Evolutionary conservation across 176 grass and related monocot genomes (phyloP).

Genomic region (Stipa capillata): DNA sequence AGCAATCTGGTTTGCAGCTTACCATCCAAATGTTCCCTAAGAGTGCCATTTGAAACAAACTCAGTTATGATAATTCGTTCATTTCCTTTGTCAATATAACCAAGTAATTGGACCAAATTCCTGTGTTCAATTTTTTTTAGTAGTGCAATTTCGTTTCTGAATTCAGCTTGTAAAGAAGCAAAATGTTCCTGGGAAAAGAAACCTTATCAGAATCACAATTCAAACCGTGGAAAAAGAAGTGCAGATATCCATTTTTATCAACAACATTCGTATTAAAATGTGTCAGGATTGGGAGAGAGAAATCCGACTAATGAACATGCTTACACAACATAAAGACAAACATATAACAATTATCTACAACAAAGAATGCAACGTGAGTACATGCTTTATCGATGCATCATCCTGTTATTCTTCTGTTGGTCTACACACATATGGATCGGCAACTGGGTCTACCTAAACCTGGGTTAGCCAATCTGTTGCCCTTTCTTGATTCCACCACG

Average conservation of each 20-base stretch:
- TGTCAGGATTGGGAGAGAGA: background rate
- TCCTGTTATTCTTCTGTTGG: background rate
- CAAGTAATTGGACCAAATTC: constrained; percentile 84
- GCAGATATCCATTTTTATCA: background rate
- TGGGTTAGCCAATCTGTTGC: constrained; percentile 3
- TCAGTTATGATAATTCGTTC: constrained; percentile 82
- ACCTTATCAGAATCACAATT: constrained; percentile 24
- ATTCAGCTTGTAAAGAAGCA: constrained; percentile 56
- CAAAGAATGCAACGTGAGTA: background rate
- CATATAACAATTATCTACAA: background rate
- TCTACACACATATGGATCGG: background rate
- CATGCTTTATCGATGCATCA: background rate
- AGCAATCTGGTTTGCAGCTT: constrained; percentile 39
- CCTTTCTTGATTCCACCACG: background rate
- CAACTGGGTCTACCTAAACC: background rate
- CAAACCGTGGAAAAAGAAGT: background rate
- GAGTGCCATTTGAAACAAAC: constrained; percentile 80
- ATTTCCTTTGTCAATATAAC: constrained; percentile 66
- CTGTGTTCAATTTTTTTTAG: constrained; percentile 88
- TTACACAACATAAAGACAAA: background rate
- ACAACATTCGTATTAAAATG: background rate
- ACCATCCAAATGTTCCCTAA: constrained; percentile 99
- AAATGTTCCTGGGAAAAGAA: constrained; percentile 70
- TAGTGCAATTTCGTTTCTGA: constrained; percentile 86
- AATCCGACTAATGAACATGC: background rate